These are phyloP conservation scores for Neodidymelliopsis sp. DNA, from an alignment of 2,329 filamentous ascomycete genomes.

Conservation along the genomic window DNA sequence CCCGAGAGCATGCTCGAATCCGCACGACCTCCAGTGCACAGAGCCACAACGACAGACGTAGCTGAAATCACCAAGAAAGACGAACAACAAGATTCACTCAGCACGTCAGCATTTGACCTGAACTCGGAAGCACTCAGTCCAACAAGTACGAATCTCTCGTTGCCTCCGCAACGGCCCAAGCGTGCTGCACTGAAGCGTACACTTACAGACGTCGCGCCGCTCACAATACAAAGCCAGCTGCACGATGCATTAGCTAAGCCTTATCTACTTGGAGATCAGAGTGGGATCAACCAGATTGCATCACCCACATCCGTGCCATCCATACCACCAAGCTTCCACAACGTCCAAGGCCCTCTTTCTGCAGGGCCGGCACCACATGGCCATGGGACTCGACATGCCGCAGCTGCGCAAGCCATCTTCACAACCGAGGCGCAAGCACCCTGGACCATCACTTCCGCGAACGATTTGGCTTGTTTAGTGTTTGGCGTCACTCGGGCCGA, in stretches of 20 bases:
- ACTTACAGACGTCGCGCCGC: slow-evolving; percentile 80
- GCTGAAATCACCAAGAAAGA: slow-evolving; percentile 19
- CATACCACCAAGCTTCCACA: slow-evolving; percentile 44
- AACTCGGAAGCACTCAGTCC: slow-evolving; percentile 34
- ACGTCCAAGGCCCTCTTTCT: slow-evolving; percentile 43
- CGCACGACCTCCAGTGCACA: slow-evolving; percentile 27
- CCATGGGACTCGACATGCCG: slow-evolving; percentile 88
- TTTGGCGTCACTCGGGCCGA: slow-evolving; percentile 99
- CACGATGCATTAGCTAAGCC: slow-evolving; percentile 86
- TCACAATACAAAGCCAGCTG: slow-evolving; percentile 80
- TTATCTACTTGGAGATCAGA: slow-evolving; percentile 66
- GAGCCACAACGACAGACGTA: slow-evolving; percentile 19
- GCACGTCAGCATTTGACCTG: slow-evolving; percentile 30
- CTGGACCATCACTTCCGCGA: slow-evolving; percentile 96
- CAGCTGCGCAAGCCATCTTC: slow-evolving; percentile 94
- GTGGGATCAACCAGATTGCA: slow-evolving; percentile 53
- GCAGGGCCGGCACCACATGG: slow-evolving; percentile 68
- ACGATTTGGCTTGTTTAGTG: slow-evolving; percentile 94
- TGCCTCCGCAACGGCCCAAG: slow-evolving; percentile 34
- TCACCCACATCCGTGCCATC: slow-evolving; percentile 57
- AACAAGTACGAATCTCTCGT: slow-evolving; percentile 22
- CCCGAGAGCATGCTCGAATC: slow-evolving; percentile 49
- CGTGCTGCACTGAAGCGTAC: slow-evolving; percentile 81
- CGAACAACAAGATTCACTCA: slow-evolving; percentile 20
- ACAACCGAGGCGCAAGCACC: slow-evolving; percentile 90